A percentile compares a stretch with the other conserved stretches of the same genome.
phyloP scores from a whole-genome alignment of 2,329 filamentous ascomycete genomes.

The Byssothecium circinans region DNA sequence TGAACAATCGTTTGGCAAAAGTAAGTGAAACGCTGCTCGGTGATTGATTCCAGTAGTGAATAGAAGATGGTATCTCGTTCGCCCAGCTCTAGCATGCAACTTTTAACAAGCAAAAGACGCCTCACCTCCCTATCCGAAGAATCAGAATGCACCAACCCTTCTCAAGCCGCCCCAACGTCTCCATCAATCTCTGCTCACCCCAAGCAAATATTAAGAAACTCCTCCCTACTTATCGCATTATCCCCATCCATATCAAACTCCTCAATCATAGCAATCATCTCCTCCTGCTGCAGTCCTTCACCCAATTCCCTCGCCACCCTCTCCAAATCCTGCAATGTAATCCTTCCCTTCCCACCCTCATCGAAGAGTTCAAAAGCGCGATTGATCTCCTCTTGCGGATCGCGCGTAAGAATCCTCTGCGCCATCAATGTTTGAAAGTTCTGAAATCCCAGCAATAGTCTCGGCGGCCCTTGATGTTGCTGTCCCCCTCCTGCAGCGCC shows the following conservation, averaged over 20 bases:
- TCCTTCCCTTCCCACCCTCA: constrained; percentile 85
- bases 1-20: too few species aligned
- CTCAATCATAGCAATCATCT: constrained; percentile 94
- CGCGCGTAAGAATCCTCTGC: constrained; percentile 75
- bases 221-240: constrained; percentile 68
- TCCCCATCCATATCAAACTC: constrained; percentile 96
- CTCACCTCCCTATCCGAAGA: not conserved
- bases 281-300: constrained; percentile 89
- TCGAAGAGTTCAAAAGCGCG: constrained; percentile 94
- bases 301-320: constrained; percentile 88
- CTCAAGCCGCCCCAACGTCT: not conserved
- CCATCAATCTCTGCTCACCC: constrained; percentile 25
- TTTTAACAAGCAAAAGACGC: not conserved
- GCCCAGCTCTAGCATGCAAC: not conserved
- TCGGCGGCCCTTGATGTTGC: constrained; percentile 40
- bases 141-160: not conserved
- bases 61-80: constrained; percentile 2
- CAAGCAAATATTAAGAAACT: constrained; percentile 68
- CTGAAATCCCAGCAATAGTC: constrained; percentile 71
- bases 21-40: too few species aligned
- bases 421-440: constrained; percentile 76
- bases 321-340: constrained; percentile 84
- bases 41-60: not conserved
- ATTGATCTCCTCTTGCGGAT: constrained; percentile 87
- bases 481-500: constrained; percentile 1